A percentile compares a stretch with the other conserved stretches of the same genome.
These are phyloP conservation scores for Fonsecaea multimorphosa DNA, from an alignment of 2,329 filamentous ascomycete species.

Conservation along the genomic window DNA sequence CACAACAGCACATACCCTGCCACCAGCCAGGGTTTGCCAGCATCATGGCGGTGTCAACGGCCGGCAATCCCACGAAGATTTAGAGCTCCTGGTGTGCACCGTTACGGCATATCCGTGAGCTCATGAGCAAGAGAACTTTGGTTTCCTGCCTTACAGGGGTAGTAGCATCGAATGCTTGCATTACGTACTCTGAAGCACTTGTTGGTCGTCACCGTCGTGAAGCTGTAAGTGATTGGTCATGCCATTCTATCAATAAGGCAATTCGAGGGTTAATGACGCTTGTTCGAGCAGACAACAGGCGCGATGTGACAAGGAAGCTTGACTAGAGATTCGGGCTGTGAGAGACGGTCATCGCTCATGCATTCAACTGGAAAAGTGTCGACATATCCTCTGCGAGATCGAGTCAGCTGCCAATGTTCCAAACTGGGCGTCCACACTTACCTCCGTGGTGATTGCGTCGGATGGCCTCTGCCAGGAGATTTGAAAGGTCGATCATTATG, in stretches of 20 bases:
- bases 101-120: slow-evolving; percentile 2
- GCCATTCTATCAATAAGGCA: background rate
- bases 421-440: slow-evolving; percentile 65
- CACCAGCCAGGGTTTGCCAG: slow-evolving; percentile 2
- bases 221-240: background rate
- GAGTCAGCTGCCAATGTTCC: slow-evolving; percentile 16
- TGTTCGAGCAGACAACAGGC: background rate
- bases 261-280: slow-evolving; percentile 6
- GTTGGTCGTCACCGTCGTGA: background rate
- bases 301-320: background rate
- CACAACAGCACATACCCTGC: slow-evolving; percentile 16
- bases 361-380: slow-evolving; percentile 64
- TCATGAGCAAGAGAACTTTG: background rate
- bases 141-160: background rate
- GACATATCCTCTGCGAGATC: slow-evolving; percentile 51
- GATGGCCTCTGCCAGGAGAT: slow-evolving; percentile 87
- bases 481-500: slow-evolving; percentile 85
- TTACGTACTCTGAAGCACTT: background rate
- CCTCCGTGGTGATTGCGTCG: slow-evolving; percentile 96
- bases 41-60: slow-evolving; percentile 1
- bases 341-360: slow-evolving; percentile 55
- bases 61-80: slow-evolving; percentile 2
- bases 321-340: background rate
- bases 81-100: background rate
- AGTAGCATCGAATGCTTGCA: background rate